Evolutionary conservation across 352 stramenopile species (phyloP), one percentile per base, ranked within the genome.

Genomic region (Globisporangium splendens): DNA sequence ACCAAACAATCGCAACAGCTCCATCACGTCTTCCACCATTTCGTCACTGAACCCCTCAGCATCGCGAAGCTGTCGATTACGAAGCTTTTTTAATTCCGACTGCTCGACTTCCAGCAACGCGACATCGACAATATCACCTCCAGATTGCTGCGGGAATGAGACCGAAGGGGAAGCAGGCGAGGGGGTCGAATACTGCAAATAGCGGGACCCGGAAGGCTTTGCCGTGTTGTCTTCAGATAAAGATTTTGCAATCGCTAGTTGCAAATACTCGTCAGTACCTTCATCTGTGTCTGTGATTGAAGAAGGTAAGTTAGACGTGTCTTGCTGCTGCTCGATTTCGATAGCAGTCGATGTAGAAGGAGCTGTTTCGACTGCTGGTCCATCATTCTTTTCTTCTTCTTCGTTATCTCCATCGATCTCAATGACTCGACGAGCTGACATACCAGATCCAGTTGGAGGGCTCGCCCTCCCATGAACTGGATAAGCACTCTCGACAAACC

Each of bases 21-120:
- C 76, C 77, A 99, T 98, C 4, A 99, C 91, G 52, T 99, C 96
- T 44, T 94, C 77, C 43, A 97, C 92, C 96, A 99, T 99, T 64
- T 99, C 96, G 46, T 99, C 95, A 17, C 92, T 98, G 22, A 99
- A 87, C 13, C 87, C 91, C 57, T 97, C 93, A n/a, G 88, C 87
- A 54, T 99, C 95, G 10, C 93, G 80, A 62, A 94, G 61, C 46
- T 93, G 82, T 1, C 82, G 79, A 67, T 73, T 91, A 5, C 85
- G 81, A 14, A 88, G 64, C 18, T 86, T 94, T 50, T 91, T 93
- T 8, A 95, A 50, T 46, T 94, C 83, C 1, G 52, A 54, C 35
- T 95, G 77, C 22, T 93, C 75, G 17, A 70, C 69, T 59, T 80
- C 66, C 39, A 93, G 63, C 22, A 66, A 62, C 8, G 48, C 62